Conservation (phyloP, 192 early-diverging fungal genomes). For the Rhizophagus sp. region DNA sequence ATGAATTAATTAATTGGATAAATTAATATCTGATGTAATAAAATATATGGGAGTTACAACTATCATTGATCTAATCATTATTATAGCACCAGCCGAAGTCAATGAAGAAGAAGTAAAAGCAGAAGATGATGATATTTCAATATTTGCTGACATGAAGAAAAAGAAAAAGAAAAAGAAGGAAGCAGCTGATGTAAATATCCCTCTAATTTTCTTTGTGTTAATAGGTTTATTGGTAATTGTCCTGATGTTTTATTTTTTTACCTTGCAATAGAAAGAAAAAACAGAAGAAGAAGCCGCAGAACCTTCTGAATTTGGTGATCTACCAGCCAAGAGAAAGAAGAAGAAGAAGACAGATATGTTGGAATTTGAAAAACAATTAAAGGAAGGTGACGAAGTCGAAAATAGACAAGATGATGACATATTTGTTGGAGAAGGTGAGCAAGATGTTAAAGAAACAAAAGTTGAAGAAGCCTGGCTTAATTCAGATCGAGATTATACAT, state of each 20-base stretch:
- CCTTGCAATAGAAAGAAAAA: constrained; percentile 37
- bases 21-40: neutral
- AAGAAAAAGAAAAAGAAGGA: constrained; percentile 82
- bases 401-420: constrained; percentile 57
- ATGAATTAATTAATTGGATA: neutral
- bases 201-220: neutral
- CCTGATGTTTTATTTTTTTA: neutral
- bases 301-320: constrained; percentile 52
- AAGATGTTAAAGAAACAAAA: constrained; percentile 42
- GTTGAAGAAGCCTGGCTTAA: constrained; percentile 83
- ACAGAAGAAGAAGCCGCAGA: constrained; percentile 49
- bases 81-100: neutral
- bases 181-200: constrained; percentile 26
- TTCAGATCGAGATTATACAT: constrained; percentile 91
- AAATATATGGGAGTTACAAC: neutral
- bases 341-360: constrained; percentile 83
- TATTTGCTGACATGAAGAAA: constrained; percentile 86
- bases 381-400: constrained; percentile 79
- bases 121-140: constrained; percentile 60
- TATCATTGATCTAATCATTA: neutral
- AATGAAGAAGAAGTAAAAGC: constrained; percentile 29
- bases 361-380: constrained; percentile 65
- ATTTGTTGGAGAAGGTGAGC: constrained; percentile 46
- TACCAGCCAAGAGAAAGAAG: constrained; percentile 65
- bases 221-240: constrained; percentile 5